A percentile compares a stretch with the other conserved stretches of the same genome.
phyloP scores from a whole-genome alignment of 139 green algal species.

The Chlorokybus atmophyticus region DNA sequence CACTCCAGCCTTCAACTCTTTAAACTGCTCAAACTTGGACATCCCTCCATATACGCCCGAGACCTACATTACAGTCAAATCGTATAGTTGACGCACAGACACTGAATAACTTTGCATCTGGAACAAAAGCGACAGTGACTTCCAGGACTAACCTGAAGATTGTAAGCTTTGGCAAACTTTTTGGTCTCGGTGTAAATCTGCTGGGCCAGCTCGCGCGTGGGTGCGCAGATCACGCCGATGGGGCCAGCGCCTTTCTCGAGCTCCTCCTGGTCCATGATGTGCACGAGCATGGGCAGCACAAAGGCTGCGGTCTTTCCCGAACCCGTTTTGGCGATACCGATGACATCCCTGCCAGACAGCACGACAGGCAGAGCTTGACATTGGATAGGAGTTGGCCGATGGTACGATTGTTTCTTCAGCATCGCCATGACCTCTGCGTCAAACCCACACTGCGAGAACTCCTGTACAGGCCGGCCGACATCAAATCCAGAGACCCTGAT shows the following conservation, averaged over 20 bases:
- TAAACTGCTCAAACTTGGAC: slow-evolving; percentile 84
- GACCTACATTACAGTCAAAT: no score
- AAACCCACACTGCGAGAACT: slow-evolving; percentile 62
- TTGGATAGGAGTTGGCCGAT: slow-evolving; percentile 83
- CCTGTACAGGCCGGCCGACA: slow-evolving; percentile 57
- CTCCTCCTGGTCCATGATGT: slow-evolving; percentile 82
- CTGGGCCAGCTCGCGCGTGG: slow-evolving; percentile 79
- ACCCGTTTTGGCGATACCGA: slow-evolving; percentile 96
- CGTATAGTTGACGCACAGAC: no score
- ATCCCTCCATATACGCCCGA: slow-evolving; percentile 72
- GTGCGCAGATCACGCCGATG: slow-evolving; percentile 69
- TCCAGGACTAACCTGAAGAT: slow-evolving; percentile 28
- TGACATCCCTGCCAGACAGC: slow-evolving; percentile 90
- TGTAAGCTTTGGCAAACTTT: slow-evolving; percentile 36
- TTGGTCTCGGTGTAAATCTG: slow-evolving; percentile 62
- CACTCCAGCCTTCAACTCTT: slow-evolving; percentile 65
- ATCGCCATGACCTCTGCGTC: slow-evolving; percentile 53
- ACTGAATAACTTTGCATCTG: no score
- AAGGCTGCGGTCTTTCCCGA: slow-evolving; percentile 94
- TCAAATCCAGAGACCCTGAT: slow-evolving; percentile 76
- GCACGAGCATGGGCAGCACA: slow-evolving; percentile 87
- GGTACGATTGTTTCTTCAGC: slow-evolving; percentile 58
- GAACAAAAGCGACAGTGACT: no score
- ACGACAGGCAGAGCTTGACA: slow-evolving; percentile 85
- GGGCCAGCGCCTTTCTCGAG: slow-evolving; percentile 52